Percentiles rank a stretch among this genome's conserved stretches.
phyloP scores from a whole-genome alignment of 202 grass and related monocot genomes.

The Digitaria exilis region DNA sequence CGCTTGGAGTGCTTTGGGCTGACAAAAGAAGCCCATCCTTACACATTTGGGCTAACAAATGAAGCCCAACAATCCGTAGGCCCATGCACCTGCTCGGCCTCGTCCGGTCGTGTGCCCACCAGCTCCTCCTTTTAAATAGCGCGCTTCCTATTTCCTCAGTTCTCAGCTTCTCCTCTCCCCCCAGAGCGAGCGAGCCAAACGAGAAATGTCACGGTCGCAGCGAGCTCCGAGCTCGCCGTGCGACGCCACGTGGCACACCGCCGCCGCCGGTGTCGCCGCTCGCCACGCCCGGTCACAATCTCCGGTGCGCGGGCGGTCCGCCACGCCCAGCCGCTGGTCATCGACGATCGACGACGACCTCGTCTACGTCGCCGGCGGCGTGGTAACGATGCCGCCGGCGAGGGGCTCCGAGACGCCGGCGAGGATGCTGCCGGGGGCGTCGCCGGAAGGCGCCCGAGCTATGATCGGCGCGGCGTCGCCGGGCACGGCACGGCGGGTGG shows the following conservation, averaged over 20 bases:
- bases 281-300: not conserved
- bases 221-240: slow-evolving; percentile 24
- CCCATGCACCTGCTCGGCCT: not conserved
- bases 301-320: not conserved
- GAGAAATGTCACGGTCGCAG: not conserved
- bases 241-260: not conserved
- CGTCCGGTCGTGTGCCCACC: no score
- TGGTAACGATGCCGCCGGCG: not conserved
- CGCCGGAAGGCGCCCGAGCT: slow-evolving; percentile 13
- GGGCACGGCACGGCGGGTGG: not conserved
- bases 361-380: not conserved
- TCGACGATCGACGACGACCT: no score
- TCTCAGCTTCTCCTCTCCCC: no score
- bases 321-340: not conserved
- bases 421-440: not conserved
- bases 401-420: slow-evolving; percentile 10
- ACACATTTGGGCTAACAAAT: not conserved
- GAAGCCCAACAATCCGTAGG: not conserved
- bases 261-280: no score
- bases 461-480: slow-evolving; percentile 24
- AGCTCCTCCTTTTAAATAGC: not conserved
- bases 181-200: not conserved
- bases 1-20: not conserved
- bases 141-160: not conserved
- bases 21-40: not conserved